Base-by-base conservation (phyloP, 192 early-diverging fungal species). In the Linnemannia exigua region DNA sequence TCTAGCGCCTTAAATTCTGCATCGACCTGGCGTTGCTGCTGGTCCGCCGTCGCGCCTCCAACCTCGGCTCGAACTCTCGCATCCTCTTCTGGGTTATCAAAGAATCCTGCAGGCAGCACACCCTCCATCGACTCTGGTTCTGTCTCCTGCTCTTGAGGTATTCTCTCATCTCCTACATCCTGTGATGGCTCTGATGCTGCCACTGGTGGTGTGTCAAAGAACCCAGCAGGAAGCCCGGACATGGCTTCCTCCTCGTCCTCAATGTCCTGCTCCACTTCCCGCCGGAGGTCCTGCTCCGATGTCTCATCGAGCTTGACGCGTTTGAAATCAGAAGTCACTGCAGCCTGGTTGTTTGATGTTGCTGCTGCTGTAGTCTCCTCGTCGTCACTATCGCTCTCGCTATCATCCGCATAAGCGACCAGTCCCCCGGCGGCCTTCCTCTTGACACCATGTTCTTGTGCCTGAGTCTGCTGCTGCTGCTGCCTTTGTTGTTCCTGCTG, bases 71-170 rank as follows among this genome's bases (percentile, higher is more conserved):
- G 81, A n/a, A 84, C 74, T 28, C 84, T 80, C 5, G 91, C 89
- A 54, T 90, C 91, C 72, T 88, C 77, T 46, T 88, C 87, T 22
- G 89, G 87, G 67, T 90, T 87, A 74, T 91, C 91, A 77, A 91
- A 91, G 67, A 91, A 91, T n/a, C 91, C 91, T 38, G 87, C 74
- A n/a, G 91, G 91, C 28, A 91, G 48, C 33, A 80, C 83, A 0
- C 83, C 83, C 17, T 72, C 74, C 83, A 86, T 86, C 15, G 67
- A 36, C 31, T 83, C 75, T 12, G 73, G 75, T 31, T 80, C 76
- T 31, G 72, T 69, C 2, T 67, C 46, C 5, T 63, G 19, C 37
- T 51, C 37, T n/a, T 17, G 7, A 16, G 58, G 76, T 31, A 63
- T 73, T 22, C 35, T 14, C n/a, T n/a, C n/a, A n/a, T n/a, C n/a